Base-by-base conservation (phyloP, 352 stramenopile genomes). In the Globisporangium paddicum region DNA sequence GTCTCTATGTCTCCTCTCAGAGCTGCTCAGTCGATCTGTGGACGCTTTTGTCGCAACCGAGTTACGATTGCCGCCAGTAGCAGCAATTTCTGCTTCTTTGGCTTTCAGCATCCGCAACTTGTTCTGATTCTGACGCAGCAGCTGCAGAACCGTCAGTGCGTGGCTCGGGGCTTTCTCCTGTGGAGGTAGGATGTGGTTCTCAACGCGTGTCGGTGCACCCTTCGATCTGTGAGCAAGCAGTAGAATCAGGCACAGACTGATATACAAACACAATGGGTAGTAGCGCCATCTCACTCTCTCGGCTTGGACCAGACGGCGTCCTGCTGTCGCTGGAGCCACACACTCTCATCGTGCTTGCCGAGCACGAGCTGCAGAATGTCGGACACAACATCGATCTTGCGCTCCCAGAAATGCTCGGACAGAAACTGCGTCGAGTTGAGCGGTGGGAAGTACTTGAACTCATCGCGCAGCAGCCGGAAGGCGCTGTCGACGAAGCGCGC, bases 371-470 rank as follows among this genome's bases (percentile, higher is more conserved):
- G 60, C 26, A 88, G 49, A 2, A 82, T 68, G 42, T 93, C 79
- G 25, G 68, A 68, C 19, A 88, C 68, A 7, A 93, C 57, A 26
- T 78, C 58, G 34, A 93, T 56, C 59, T 85, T 82, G 3, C 74
- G 66, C 28, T 84, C 73, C 23, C 84, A 66, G 60, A 83, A 89
- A 26, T 92, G 78, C 13, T 23, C 28, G 0, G 76, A 80, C 11
- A 93, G 66, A 23, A 93, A 90, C 55, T 93, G 83, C 35, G 75
- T 41, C n/a, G 64, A 47, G 26, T 66, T 89, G 10, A 93, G 64
- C 44, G 77, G 62, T 26, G 82, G 82, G 57, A 90, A 90, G 62
- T 78, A 89, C 19, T 68, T 67, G 54, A 91, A 90, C 58, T 90
- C 77, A 45, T 91, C 77, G 6, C 84, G 78, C 52, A 89, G 51